A percentile compares a stretch with the other conserved stretches of the same genome.
phyloP scores from a whole-genome alignment of 257 asterid species.

The Ilex asprella region DNA sequence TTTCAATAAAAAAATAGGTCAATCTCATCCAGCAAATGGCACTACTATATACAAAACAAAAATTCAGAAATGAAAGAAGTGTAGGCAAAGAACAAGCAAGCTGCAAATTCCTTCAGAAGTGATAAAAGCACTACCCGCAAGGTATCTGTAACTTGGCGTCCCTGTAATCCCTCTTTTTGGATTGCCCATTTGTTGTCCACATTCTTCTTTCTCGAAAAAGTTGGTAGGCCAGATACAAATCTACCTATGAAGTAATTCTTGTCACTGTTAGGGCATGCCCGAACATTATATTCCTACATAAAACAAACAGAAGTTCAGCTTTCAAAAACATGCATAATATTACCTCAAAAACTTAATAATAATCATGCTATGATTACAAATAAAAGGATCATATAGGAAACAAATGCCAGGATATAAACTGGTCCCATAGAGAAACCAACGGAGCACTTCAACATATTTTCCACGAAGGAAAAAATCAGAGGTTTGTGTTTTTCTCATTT shows the following conservation, averaged over 20 bases:
- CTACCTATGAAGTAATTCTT: slow-evolving; percentile 88
- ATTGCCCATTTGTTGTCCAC: slow-evolving; percentile 76
- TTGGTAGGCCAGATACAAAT: slow-evolving; percentile 82
- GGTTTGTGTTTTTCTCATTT: no score
- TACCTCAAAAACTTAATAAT: no score
- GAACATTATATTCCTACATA: slow-evolving; percentile 82
- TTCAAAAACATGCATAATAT: no score
- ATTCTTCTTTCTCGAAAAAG: slow-evolving; percentile 66
- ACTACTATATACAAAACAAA: background rate
- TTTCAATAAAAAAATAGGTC: no score
- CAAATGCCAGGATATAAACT: no score
- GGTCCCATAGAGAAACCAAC: no score
- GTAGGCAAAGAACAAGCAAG: slow-evolving; percentile 2
- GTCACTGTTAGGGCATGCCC: slow-evolving; percentile 64
- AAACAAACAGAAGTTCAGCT: background rate
- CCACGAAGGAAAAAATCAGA: no score
- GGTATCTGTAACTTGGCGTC: slow-evolving; percentile 83
- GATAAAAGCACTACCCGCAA: slow-evolving; percentile 56
- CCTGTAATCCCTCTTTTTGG: slow-evolving; percentile 93
- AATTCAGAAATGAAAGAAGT: background rate
- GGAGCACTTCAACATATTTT: no score
- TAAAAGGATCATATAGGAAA: no score
- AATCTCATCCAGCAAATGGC: no score
- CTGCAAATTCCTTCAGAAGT: background rate
- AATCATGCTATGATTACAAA: no score